Conservation (phyloP, 805 yeast species). For the Teunomyces pallodes region DNA sequence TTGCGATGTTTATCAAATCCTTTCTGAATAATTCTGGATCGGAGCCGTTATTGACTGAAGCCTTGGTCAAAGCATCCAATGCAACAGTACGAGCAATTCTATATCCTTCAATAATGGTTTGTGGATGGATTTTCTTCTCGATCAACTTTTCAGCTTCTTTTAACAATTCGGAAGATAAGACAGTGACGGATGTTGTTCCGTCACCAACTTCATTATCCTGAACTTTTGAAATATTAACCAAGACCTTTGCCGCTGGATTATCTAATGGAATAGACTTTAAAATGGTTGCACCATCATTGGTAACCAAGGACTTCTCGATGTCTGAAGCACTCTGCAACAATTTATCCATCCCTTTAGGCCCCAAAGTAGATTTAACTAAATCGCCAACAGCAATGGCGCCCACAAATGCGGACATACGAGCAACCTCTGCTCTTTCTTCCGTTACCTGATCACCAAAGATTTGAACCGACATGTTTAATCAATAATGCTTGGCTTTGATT, state of each 20-base stretch:
- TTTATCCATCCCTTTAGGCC: slow-evolving; percentile 99
- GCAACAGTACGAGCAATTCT: slow-evolving; percentile 89
- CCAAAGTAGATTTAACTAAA: slow-evolving; percentile 87
- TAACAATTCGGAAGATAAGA: slow-evolving; percentile 83
- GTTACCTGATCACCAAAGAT: slow-evolving; percentile 96
- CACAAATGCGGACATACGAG: slow-evolving; percentile 94
- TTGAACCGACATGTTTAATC: slow-evolving; percentile 65
- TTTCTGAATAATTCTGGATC: slow-evolving; percentile 60
- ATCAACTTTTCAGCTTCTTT: slow-evolving; percentile 93
- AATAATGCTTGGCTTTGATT: not conserved
- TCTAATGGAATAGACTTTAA: slow-evolving; percentile 90
- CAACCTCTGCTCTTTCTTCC: slow-evolving; percentile 97
- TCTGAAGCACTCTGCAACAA: slow-evolving; percentile 83
- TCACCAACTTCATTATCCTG: slow-evolving; percentile 99
- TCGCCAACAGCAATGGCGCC: slow-evolving; percentile 99
- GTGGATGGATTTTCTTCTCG: slow-evolving; percentile 94
- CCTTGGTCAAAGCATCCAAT: slow-evolving; percentile 66
- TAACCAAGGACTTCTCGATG: slow-evolving; percentile 67
- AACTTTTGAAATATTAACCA: slow-evolving; percentile 91
- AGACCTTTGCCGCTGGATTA: slow-evolving; percentile 94
- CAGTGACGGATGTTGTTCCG: slow-evolving; percentile 96
- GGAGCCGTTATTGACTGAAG: slow-evolving; percentile 70
- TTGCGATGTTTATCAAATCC: slow-evolving; percentile 84
- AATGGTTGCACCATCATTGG: slow-evolving; percentile 98
- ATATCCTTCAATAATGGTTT: slow-evolving; percentile 94